Evolutionary conservation across 352 stramenopile species (phyloP), one percentile per base, ranked within the genome.

Genomic region (Thalassiosira sp.): DNA sequence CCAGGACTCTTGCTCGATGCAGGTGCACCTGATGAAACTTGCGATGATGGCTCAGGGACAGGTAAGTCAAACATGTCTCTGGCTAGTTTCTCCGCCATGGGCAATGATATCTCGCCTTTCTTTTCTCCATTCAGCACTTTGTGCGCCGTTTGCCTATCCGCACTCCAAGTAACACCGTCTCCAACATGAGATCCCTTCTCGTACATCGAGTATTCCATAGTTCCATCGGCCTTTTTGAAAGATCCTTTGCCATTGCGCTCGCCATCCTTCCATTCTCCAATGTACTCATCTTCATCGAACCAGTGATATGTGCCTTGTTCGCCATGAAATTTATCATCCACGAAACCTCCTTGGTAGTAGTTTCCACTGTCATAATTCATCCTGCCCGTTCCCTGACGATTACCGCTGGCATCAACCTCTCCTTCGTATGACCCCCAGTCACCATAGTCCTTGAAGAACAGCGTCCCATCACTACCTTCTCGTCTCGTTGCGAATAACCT

Each of bases 381-480:
- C 7, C 48, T 79, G 42, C 70, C 70, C 1, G 37, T 8, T n/a
- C 70, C 70, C n/a, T 60, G 28, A 11, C 70, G 51, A 28, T 45
- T 51, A 18, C 56, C 62, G 15, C 46, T 42, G 13, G 31, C 28
- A 31, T 79, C 62, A 25, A 65, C 10, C 20, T 56, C 40, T 20
- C 70, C 70, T 15, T 63, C 56, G 37, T 63, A 72, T 15, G 52
- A 43, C n/a, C 70, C 70, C 70, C 70, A 79, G 3, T 79, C 70
- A 18, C 60, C 70, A 58, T 79, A 20, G 45, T 79, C 70, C n/a
- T 79, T 79, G 7, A 79, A 79, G 43, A 72, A 61, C 0, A 25
- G 59, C 20, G 54, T 73, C 31, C 71, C 71, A 45, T 73, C 46
- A 10, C 31, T 18, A 16, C 46, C 65, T 25, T 59, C 25, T 28